phyloP scores from a whole-genome alignment of 2,329 filamentous ascomycete genomes.

The Fusarium agapanthi region DNA sequence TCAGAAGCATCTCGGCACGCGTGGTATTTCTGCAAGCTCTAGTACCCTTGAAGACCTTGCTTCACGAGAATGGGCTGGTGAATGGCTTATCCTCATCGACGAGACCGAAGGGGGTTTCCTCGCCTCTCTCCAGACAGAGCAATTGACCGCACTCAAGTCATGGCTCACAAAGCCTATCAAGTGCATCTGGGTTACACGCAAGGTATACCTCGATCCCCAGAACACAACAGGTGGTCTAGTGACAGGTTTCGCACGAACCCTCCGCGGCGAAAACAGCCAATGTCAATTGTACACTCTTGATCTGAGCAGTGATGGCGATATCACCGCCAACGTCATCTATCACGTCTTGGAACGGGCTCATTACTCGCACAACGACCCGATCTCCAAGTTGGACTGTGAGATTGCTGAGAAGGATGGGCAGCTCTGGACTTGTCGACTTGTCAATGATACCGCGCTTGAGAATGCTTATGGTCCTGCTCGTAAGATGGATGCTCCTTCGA shows the following conservation, averaged over 20 bases:
- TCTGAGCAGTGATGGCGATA: slow-evolving; percentile 27
- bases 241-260: slow-evolving; percentile 34
- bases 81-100: slow-evolving; percentile 32
- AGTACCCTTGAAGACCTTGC: slow-evolving; percentile 24
- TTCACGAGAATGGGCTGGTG: slow-evolving; percentile 21
- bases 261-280: slow-evolving; percentile 33
- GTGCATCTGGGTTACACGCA: slow-evolving; percentile 35
- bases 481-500: slow-evolving; percentile 16
- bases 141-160: slow-evolving; percentile 27
- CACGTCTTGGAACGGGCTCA: slow-evolving; percentile 31
- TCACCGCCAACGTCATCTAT: slow-evolving; percentile 12
- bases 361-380: slow-evolving; percentile 34
- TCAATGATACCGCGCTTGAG: slow-evolving; percentile 25
- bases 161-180: slow-evolving; percentile 29
- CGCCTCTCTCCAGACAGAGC: slow-evolving; percentile 18
- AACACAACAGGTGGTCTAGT: slow-evolving; percentile 35
- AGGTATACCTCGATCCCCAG: slow-evolving; percentile 35
- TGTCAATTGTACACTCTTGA: slow-evolving; percentile 36
- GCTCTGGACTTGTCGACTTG: slow-evolving; percentile 37
- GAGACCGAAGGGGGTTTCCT: slow-evolving; percentile 34
- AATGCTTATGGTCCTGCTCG: slow-evolving; percentile 34
- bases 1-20: slow-evolving; percentile 2
- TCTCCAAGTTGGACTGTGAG: slow-evolving; percentile 36
- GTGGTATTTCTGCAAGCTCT: slow-evolving; percentile 17
- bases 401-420: slow-evolving; percentile 37